Evolutionary conservation across 345 rosid species (phyloP).

Genomic region (Eucalyptus victrix): DNA sequence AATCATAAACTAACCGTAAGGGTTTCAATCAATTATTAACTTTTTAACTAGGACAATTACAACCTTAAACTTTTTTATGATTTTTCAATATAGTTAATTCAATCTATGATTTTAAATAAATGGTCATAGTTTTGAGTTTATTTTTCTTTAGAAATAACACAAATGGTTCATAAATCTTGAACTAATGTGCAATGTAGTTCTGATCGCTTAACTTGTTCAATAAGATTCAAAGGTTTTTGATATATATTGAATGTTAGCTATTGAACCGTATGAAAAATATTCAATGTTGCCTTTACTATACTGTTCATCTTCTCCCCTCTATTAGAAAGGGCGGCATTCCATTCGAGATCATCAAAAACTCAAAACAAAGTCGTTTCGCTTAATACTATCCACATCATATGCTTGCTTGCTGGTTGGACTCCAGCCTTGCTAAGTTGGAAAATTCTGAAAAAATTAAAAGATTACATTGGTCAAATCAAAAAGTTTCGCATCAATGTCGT

Average conservation of each 20-base stretch:
- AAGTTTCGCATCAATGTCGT: neutral
- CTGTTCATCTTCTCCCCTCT: neutral
- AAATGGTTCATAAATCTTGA: no score
- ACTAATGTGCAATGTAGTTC: no score
- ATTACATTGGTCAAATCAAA: neutral
- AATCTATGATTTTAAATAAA: neutral
- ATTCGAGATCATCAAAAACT: neutral
- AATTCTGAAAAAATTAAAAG: neutral
- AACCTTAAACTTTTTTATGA: neutral
- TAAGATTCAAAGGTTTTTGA: accelerated
- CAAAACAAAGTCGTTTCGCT: neutral
- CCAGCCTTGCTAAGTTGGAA: no score
- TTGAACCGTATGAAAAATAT: no score
- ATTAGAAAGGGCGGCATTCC: accelerated
- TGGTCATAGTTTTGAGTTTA: neutral
- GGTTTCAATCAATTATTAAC: neutral
- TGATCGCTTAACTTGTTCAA: no score
- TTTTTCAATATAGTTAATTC: neutral
- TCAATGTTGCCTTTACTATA: accelerated
- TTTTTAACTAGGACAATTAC: neutral
- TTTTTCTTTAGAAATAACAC: neutral
- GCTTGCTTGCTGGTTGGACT: neutral
- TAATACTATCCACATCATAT: neutral
- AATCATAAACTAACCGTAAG: accelerated
- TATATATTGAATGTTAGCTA: neutral